Evolutionary conservation across 306 rosid genomes (phyloP).

Genomic region (Argentina anserina): DNA sequence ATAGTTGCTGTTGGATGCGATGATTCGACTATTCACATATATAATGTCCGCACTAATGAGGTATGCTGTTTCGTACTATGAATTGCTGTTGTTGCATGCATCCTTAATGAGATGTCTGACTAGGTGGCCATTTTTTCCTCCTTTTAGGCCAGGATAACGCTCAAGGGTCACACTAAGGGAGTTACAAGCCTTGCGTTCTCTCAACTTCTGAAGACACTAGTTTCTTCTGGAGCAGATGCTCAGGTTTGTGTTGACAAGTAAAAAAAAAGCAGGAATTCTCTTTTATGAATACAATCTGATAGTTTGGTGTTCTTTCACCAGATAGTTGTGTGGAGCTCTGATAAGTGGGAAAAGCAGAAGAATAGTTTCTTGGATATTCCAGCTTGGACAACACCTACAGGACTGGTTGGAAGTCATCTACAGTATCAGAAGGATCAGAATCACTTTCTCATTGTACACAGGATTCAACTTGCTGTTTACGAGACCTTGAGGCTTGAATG

Average conservation of each 20-base stretch:
- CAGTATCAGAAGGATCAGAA: slow-evolving; percentile 81
- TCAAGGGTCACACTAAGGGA: slow-evolving; percentile 75
- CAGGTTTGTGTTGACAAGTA: slow-evolving; percentile 51
- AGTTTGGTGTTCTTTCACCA: slow-evolving; percentile 17
- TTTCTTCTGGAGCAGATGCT: slow-evolving; percentile 91
- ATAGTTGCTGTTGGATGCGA: slow-evolving; percentile 88
- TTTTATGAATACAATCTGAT: neutral
- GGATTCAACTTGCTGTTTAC: slow-evolving; percentile 73
- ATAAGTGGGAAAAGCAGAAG: slow-evolving; percentile 76
- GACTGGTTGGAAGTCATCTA: slow-evolving; percentile 59
- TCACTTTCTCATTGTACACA: slow-evolving; percentile 72
- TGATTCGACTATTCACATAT: slow-evolving; percentile 74
- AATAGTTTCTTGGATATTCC: slow-evolving; percentile 62
- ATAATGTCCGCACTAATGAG: slow-evolving; percentile 72
- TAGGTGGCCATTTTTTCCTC: slow-evolving; percentile 17
- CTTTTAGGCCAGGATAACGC: slow-evolving; percentile 66
- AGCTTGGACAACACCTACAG: slow-evolving; percentile 52
- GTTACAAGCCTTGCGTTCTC: slow-evolving; percentile 91
- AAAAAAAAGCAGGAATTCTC: neutral
- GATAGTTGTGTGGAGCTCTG: slow-evolving; percentile 74
- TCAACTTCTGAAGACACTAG: slow-evolving; percentile 50
- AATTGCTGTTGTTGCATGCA: neutral
- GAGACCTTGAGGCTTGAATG: slow-evolving; percentile 65
- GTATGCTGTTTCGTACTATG: slow-evolving; percentile 30
- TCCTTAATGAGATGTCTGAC: neutral